Percentiles rank a stretch among this genome's conserved stretches.
Evolutionary conservation across 306 rosid species (phyloP).

Genomic region (Rosa persica): DNA sequence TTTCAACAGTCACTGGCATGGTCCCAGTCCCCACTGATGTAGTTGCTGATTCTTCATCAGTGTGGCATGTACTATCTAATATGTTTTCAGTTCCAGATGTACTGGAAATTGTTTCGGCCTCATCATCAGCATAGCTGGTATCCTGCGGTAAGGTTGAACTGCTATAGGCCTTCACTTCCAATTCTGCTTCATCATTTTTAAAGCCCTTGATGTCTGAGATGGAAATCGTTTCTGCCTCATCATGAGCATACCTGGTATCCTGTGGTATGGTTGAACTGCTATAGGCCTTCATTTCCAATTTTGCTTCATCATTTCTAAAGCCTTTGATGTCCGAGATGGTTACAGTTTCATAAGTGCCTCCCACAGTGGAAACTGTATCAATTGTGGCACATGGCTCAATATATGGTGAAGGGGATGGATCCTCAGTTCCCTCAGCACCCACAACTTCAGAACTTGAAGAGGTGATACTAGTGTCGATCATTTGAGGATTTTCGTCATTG

Average conservation of each 20-base stretch:
- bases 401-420: constrained; percentile 22
- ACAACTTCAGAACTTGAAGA: constrained; percentile 20
- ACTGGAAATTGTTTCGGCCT: constrained; percentile 19
- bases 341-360: constrained; percentile 27
- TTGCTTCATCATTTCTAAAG: constrained; percentile 31
- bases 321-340: constrained; percentile 25
- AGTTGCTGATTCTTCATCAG: constrained; percentile 28
- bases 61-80: constrained; percentile 26
- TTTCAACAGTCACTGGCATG: constrained; percentile 22
- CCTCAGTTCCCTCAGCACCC: constrained; percentile 29
- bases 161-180: neutral
- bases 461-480: constrained; percentile 26
- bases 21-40: constrained; percentile 25
- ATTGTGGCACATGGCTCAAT: constrained; percentile 21
- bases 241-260: too few relatives aligned
- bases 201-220: constrained; percentile 27
- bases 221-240: neutral
- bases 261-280: too few relatives aligned
- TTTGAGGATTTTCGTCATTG: constrained; percentile 26
- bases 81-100: constrained; percentile 24
- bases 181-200: constrained; percentile 31
- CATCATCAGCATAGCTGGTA: constrained; percentile 23
- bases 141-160: constrained; percentile 19
- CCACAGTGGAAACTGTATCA: constrained; percentile 32
- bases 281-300: constrained; percentile 4